Evolutionary conservation across 2,329 filamentous ascomycete genomes (phyloP).

Genomic region (Diaporthe destruens): DNA sequence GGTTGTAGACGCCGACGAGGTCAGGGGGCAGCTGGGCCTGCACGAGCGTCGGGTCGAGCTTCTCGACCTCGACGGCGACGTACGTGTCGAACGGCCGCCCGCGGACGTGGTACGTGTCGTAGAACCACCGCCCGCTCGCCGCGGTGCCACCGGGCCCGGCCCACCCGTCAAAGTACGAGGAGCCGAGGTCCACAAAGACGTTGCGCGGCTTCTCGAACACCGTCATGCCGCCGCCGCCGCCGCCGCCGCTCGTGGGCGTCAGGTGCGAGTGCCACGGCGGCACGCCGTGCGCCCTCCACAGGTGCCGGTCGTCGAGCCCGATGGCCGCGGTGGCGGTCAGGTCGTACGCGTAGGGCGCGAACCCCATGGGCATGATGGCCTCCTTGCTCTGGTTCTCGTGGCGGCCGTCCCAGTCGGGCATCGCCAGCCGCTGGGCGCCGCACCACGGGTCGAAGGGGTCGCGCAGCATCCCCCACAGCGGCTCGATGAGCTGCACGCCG

Average conservation of each 20-base stretch:
- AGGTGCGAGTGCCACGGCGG: constrained; percentile 22
- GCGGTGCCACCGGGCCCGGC: not conserved
- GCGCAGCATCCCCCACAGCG: not conserved
- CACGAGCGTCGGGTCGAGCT: not conserved
- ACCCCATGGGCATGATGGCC: constrained; percentile 16
- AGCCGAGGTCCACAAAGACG: constrained; percentile 10
- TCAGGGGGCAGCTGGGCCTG: constrained; percentile 7
- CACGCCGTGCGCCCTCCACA: not conserved
- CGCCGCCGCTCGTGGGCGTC: too few relatives aligned
- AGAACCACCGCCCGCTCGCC: constrained; percentile 1
- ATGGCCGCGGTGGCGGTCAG: not conserved
- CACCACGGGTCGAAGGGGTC: not conserved
- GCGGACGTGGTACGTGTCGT: constrained; percentile 2
- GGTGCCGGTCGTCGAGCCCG: not conserved
- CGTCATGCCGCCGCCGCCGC: not conserved
- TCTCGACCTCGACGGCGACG: constrained; percentile 4
- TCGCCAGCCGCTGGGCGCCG: not conserved
- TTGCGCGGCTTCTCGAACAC: constrained; percentile 7
- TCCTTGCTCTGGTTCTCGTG: not conserved
- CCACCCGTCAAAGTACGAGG: constrained; percentile 13
- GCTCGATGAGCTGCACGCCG: constrained; percentile 19
- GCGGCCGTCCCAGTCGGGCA: not conserved
- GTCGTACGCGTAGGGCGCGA: constrained; percentile 3
- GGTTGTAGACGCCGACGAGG: constrained; percentile 8
- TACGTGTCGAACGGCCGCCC: constrained; percentile 11